Evolutionary conservation across 768 basidiomycete species (phyloP), one percentile per base, ranked within the genome.

Genomic region (Artomyces pyxidatus): DNA sequence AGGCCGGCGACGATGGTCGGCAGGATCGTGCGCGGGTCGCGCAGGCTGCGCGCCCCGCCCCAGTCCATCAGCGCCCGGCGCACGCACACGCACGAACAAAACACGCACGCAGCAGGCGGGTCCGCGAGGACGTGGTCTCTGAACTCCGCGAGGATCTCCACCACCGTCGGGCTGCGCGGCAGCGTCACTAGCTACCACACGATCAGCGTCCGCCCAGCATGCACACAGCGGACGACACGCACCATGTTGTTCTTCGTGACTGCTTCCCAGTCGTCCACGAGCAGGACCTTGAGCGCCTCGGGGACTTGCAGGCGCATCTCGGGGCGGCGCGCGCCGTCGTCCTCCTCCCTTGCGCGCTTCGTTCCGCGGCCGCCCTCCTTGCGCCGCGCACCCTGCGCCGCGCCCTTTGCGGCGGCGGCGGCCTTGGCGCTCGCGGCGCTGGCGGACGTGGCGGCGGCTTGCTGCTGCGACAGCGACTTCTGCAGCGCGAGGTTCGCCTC

Each of bases 231-330:
- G 16, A 16, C 21, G 22, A 10, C 19, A 53, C 67, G 23, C 50
- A 86, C 95, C 78, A 92, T 88, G 57, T 83, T 81, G 62, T 93
- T 88, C 71, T 96, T 97, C 46, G 96, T 98, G 32, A 98, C 83
- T 4, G 84, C 80, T 66, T 98, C 95, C 96, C 96, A 99, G 58
- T 98, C 96, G 60, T 98, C 93, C 2, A 98, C 93, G 30, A 99
- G 74, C 41, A 86, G 74, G 26, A 82, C 76, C 64, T 96, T 97
- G 53, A 98, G 74, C n/a, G 77, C 65, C 58, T 97, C 96, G 0
- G 95, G 96, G 4, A 96, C 83, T 50, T 73, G 78, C 43, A 99
- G 73, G 68, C 89, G 91, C 75, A 98, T 83, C 60, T 98, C 94
- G 1, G 89, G 85, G 56, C 86, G 82, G 64, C 80, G 82, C 61